A percentile compares a stretch with the other conserved stretches of the same genome.
Conservation (phyloP, 768 basidiomycete genomes). For the Mycena sanguinolenta region DNA sequence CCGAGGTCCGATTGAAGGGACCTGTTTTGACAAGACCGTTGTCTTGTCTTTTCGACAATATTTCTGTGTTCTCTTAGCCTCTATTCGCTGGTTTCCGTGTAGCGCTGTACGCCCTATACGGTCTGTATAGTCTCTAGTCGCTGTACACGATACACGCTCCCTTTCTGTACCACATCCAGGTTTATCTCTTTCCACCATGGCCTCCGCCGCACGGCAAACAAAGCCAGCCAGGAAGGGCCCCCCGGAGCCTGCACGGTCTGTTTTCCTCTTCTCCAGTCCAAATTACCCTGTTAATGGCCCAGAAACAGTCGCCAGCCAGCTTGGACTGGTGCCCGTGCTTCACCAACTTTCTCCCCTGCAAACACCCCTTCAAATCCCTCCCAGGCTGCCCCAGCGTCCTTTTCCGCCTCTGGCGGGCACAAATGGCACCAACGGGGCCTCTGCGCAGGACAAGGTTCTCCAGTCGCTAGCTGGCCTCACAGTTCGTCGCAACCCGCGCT, state of each 20-base stretch:
- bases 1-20: background rate
- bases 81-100: conserved; percentile 8
- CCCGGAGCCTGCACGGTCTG: conserved; percentile 70
- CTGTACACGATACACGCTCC: too few species aligned
- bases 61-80: background rate
- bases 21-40: background rate
- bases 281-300: background rate
- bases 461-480: conserved; percentile 78
- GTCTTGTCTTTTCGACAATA: background rate
- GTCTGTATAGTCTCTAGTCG: background rate
- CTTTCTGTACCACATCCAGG: conserved; percentile 3
- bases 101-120: background rate
- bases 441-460: conserved; percentile 70
- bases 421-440: conserved; percentile 63
- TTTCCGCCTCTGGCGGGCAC: conserved; percentile 63
- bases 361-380: conserved; percentile 53
- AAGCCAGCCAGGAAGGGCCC: conserved; percentile 76
- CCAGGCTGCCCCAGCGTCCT: conserved; percentile 49
- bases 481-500: conserved; percentile 50
- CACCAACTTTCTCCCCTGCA: conserved; percentile 74
- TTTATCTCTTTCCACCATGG: conserved; percentile 57
- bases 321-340: conserved; percentile 78
- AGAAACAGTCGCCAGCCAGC: conserved; percentile 59
- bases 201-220: conserved; percentile 72
- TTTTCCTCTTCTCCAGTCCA: conserved; percentile 24